A percentile compares a stretch with the other conserved stretches of the same genome.
These are phyloP conservation scores for Remersonia thermophila DNA, from an alignment of 2,329 filamentous ascomycete species.

Conservation along the genomic window DNA sequence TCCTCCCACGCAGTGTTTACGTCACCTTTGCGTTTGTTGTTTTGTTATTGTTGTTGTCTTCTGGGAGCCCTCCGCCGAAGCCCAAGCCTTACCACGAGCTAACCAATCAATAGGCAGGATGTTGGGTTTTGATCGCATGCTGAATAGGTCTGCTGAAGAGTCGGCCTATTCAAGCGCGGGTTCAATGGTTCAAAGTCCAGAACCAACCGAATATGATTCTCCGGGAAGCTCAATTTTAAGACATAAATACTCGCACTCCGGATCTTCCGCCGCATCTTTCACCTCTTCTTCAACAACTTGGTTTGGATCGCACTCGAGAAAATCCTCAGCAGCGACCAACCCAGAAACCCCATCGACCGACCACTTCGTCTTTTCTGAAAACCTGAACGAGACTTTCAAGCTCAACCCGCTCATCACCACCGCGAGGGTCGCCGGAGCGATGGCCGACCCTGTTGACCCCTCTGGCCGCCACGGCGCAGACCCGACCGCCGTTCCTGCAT, in stretches of 20 bases:
- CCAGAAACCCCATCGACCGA: background rate
- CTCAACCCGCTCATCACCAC: background rate
- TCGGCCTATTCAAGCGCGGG: too few relatives aligned
- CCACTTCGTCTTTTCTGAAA: background rate
- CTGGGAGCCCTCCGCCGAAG: too few relatives aligned
- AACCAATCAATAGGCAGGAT: background rate
- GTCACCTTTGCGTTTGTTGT: too few relatives aligned
- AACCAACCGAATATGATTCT: constrained; percentile 10
- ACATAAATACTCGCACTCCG: constrained; percentile 38
- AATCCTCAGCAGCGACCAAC: constrained; percentile 30
- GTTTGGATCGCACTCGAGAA: constrained; percentile 37
- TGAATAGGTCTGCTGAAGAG: too few relatives aligned
- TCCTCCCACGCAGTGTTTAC: too few relatives aligned
- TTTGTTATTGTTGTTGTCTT: too few relatives aligned
- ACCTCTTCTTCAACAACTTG: constrained; percentile 28
- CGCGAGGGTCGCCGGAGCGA: background rate
- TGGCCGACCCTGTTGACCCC: constrained; percentile 2
- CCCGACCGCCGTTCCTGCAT: too few relatives aligned
- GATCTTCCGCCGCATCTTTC: constrained; percentile 40
- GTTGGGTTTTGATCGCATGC: too few relatives aligned
- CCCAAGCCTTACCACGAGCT: background rate
- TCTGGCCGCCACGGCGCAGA: too few relatives aligned
- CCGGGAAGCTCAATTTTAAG: constrained; percentile 23
- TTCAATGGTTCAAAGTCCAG: constrained; percentile 9
- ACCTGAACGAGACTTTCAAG: background rate